A percentile compares a stretch with the other conserved stretches of the same genome.
Conservation (phyloP, 1,284 basidiomycete species). For the Heterobasidion annosum region DNA sequence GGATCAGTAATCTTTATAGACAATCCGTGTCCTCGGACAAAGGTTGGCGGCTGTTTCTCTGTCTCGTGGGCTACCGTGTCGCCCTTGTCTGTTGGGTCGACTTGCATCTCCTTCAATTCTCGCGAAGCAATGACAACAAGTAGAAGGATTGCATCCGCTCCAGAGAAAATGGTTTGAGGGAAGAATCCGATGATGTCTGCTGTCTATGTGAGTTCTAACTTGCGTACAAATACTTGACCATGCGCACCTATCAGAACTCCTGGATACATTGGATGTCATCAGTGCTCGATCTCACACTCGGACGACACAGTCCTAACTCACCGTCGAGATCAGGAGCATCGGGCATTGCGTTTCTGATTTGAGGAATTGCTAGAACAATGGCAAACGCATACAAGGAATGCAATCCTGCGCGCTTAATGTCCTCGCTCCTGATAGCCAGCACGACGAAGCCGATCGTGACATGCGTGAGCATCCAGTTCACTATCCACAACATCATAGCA, state of each 20-base stretch:
- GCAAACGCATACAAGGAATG: slow-evolving; percentile 30
- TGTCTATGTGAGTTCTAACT: neutral
- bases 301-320: slow-evolving; percentile 17
- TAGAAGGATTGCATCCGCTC: slow-evolving; percentile 29
- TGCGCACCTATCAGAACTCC: slow-evolving; percentile 38
- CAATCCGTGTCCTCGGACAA: neutral
- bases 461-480: slow-evolving; percentile 47
- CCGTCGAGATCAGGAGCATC: slow-evolving; percentile 49
- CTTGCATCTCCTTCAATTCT: slow-evolving; percentile 23
- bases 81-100: neutral
- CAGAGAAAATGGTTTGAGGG: slow-evolving; percentile 44
- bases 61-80: neutral
- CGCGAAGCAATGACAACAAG: slow-evolving; percentile 33
- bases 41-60: neutral
- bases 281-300: neutral
- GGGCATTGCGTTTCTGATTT: slow-evolving; percentile 46
- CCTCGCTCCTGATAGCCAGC: slow-evolving; percentile 27
- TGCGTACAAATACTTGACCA: neutral
- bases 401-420: slow-evolving; percentile 15
- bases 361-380: slow-evolving; percentile 34
- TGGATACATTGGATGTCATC: slow-evolving; percentile 11
- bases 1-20: neutral
- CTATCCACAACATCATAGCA: slow-evolving; percentile 35
- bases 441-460: slow-evolving; percentile 35
- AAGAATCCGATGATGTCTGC: slow-evolving; percentile 47